Conservation (phyloP, 2,329 filamentous ascomycete genomes). For the Cladosporium sp. region DNA sequence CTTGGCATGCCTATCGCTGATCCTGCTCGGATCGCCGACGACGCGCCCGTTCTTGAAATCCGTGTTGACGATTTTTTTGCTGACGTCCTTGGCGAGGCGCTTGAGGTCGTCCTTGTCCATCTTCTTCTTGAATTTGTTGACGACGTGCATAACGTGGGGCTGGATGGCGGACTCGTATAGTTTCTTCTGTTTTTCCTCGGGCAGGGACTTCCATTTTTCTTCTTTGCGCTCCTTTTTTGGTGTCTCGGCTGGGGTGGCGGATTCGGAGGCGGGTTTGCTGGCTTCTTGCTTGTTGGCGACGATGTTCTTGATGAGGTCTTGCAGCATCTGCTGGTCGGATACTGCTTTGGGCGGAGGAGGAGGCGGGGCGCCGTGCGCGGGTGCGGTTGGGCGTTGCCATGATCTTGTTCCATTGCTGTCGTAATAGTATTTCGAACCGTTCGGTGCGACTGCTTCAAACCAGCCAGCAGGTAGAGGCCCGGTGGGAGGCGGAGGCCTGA, state of each 20-base stretch:
- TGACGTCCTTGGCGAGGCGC: conserved; percentile 57
- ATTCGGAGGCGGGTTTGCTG: conserved; percentile 49
- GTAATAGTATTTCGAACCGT: conserved; percentile 80
- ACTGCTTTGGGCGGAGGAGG: conserved; percentile 57
- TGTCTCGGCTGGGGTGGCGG: conserved; percentile 59
- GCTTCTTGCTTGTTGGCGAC: conserved; percentile 58
- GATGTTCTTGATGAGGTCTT: conserved; percentile 66
- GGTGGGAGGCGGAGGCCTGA: conserved; percentile 40
- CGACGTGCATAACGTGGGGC: conserved; percentile 76
- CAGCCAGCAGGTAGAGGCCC: conserved; percentile 71
- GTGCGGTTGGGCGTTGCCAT: conserved; percentile 70
- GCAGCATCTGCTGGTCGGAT: conserved; percentile 68
- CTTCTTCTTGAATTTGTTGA: conserved; percentile 81
- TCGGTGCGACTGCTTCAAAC: conserved; percentile 67
- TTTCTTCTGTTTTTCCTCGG: conserved; percentile 85
- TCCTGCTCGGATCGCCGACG: conserved; percentile 73
- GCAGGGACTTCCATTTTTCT: conserved; percentile 64
- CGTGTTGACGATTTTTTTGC: conserved; percentile 81
- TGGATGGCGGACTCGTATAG: conserved; percentile 88
- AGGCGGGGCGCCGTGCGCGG: conserved; percentile 54
- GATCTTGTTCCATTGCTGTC: conserved; percentile 69
- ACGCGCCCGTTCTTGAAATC: conserved; percentile 81
- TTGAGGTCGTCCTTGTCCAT: conserved; percentile 73
- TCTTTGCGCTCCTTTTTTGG: conserved; percentile 50
- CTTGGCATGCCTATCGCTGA: conserved; percentile 70